These are phyloP conservation scores for Cucurbita ficifolia DNA, from an alignment of 306 rosid genomes.

Conservation along the genomic window DNA sequence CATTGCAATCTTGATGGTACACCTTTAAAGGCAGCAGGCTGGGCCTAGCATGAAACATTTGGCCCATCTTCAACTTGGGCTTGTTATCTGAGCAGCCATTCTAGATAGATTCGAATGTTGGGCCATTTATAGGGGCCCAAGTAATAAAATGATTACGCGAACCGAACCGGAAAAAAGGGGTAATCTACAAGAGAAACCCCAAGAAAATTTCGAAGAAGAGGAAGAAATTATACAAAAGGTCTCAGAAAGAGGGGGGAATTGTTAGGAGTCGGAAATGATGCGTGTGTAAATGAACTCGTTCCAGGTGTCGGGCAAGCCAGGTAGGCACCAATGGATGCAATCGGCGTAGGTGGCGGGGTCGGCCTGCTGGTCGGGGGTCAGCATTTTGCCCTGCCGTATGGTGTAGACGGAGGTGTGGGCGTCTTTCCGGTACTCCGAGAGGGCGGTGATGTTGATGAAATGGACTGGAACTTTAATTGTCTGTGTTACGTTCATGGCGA, in stretches of 20 bases:
- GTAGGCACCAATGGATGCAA: constrained; percentile 95
- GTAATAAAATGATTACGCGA: no score
- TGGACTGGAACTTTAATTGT: constrained; percentile 42
- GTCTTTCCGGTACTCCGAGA: constrained; percentile 74
- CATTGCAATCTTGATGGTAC: no score
- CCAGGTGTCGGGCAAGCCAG: constrained; percentile 93
- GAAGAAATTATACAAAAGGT: background rate
- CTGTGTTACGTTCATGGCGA: constrained; percentile 32
- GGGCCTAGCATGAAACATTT: no score
- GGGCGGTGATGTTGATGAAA: constrained; percentile 57
- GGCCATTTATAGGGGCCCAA: no score
- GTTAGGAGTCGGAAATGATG: constrained; percentile 56
- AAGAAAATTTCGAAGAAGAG: background rate
- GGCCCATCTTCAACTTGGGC: no score
- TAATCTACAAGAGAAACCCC: background rate
- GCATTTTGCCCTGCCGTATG: constrained; percentile 67
- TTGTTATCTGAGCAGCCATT: no score
- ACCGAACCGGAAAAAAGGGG: no score
- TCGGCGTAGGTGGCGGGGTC: constrained; percentile 74
- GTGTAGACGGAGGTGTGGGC: constrained; percentile 86
- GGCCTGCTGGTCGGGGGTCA: constrained; percentile 63
- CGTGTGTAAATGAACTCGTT: constrained; percentile 70
- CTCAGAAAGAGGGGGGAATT: background rate
- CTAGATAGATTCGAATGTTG: no score
- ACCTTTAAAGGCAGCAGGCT: no score